These are phyloP conservation scores for Aspergillus conjunctus DNA, from an alignment of 495 filamentous ascomycete species.

Conservation along the genomic window DNA sequence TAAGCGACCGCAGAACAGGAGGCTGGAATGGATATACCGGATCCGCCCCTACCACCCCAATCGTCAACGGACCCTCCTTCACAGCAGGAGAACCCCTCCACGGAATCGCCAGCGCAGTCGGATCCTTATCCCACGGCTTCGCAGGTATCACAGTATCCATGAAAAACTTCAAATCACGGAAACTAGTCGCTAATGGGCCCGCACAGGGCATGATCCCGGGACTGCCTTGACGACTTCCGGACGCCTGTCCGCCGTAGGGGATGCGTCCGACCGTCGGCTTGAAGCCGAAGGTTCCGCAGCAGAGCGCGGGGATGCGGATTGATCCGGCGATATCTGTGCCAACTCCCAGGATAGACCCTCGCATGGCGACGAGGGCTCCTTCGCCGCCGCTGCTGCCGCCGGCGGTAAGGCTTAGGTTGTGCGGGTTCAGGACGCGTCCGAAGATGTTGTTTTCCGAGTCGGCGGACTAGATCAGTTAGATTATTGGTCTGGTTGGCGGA, in stretches of 20 bases:
- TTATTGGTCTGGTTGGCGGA: not conserved
- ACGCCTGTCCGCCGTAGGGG: slow-evolving; percentile 38
- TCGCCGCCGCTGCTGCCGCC: slow-evolving; percentile 68
- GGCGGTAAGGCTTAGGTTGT: slow-evolving; percentile 50
- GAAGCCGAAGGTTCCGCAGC: slow-evolving; percentile 62
- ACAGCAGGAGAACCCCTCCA: slow-evolving; percentile 22
- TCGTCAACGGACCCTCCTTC: slow-evolving; percentile 25
- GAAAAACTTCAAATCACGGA: slow-evolving; percentile 34
- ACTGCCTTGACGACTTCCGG: slow-evolving; percentile 49
- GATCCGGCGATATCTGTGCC: slow-evolving; percentile 68
- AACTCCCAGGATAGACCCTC: slow-evolving; percentile 61
- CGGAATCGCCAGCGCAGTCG: slow-evolving; percentile 16
- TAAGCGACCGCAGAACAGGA: not conserved
- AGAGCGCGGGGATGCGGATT: slow-evolving; percentile 63
- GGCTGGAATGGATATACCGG: slow-evolving; percentile 46
- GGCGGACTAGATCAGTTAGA: slow-evolving; percentile 38
- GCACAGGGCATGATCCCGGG: slow-evolving; percentile 38
- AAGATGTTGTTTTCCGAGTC: slow-evolving; percentile 38
- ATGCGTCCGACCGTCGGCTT: slow-evolving; percentile 58
- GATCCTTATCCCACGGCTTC: slow-evolving; percentile 20
- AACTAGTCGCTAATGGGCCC: slow-evolving; percentile 45
- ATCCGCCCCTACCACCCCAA: slow-evolving; percentile 57
- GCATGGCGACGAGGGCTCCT: slow-evolving; percentile 59
- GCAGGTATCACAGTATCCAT: slow-evolving; percentile 21
- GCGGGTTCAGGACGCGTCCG: slow-evolving; percentile 56